Base-by-base conservation (phyloP, 306 rosid species). In the Fagus crenata region DNA sequence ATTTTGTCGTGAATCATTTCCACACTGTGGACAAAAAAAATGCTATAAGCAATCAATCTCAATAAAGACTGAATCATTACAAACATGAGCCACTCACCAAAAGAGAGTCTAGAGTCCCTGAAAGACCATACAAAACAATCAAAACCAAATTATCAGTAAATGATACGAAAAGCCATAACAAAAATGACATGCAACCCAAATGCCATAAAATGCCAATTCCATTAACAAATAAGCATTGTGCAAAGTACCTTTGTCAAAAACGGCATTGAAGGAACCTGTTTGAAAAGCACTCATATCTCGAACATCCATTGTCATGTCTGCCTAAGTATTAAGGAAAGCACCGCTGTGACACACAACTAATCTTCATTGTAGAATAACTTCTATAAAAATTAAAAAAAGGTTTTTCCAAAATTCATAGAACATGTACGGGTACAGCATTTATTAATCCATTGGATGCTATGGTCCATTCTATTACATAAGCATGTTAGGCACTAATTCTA, bases 31-130 rank as follows among this genome's bases (percentile, higher is more conserved):
- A 76, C 49, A 81, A 86, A 64, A 39, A 22, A 31, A 28, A 82
- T 13, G 53, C 53, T 77, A 37, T 64, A 11, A 86, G 81, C 67
- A 71, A 71, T 37, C 15, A 72, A 31, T 22, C 70, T 58, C 15
- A 35, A 49, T 13, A 71, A 80, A 55, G 55, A 64, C 42, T 42
- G 41, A 55, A 80, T 53, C 33, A 78, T 54, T 69, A 70, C 80
- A 72, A 54, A 4, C 49, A 80, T 63, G 69, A 79, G 71, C 68
- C 64, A 86, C 94, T 81, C 79, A 88, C 98, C 96, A 93, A 81
- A 41, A 93, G 87, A 69, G 98, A 93, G 77, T 93, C 98, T 43
- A 93, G 98, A 78, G 98, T 93, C 71, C 95, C 98, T 93, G 94
- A 67, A 85, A 81, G 46, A 76, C 42, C 79, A 78, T 46, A 74